These are phyloP conservation scores for Leishmania arabica DNA, from an alignment of 208 protist species.

Conservation along the genomic window DNA sequence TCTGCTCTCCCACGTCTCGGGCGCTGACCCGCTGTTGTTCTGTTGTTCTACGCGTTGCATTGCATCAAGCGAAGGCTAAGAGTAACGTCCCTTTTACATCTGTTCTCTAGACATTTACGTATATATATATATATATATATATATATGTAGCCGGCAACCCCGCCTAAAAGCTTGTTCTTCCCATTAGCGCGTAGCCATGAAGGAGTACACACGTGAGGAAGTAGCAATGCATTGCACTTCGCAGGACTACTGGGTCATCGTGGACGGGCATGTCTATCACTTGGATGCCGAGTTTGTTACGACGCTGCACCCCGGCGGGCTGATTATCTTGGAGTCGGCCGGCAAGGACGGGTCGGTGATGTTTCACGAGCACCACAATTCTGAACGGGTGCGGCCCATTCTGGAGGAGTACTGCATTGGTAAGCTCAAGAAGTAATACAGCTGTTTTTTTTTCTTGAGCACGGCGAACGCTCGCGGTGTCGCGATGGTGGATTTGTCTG, in stretches of 20 bases:
- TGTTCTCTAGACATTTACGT: no score
- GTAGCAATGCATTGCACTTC: constrained; percentile 44
- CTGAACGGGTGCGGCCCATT: constrained; percentile 22
- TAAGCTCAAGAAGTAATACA: constrained; percentile 24
- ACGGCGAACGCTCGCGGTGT: no score
- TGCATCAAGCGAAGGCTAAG: neutral
- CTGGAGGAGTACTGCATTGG: constrained; percentile 35
- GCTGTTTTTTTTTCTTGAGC: constrained; percentile 1
- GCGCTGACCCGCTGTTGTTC: neutral
- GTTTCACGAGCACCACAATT: constrained; percentile 32
- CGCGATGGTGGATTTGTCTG: neutral
- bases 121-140: neutral
- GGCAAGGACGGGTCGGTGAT: constrained; percentile 44
- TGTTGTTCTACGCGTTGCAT: neutral
- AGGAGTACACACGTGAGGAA: constrained; percentile 35
- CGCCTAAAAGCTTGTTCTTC: neutral
- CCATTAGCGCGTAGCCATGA: neutral
- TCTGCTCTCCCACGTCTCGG: neutral
- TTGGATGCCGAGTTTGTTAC: constrained; percentile 40
- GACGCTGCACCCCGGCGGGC: constrained; percentile 33
- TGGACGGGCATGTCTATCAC: constrained; percentile 47
- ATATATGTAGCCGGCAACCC: neutral
- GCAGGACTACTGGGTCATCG: constrained; percentile 55
- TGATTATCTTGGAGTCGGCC: constrained; percentile 35
- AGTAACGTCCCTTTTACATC: neutral